Evolutionary conservation across 305 asterid species (phyloP), one percentile per base, ranked within the genome.

Genomic region (Ilex paraguariensis): DNA sequence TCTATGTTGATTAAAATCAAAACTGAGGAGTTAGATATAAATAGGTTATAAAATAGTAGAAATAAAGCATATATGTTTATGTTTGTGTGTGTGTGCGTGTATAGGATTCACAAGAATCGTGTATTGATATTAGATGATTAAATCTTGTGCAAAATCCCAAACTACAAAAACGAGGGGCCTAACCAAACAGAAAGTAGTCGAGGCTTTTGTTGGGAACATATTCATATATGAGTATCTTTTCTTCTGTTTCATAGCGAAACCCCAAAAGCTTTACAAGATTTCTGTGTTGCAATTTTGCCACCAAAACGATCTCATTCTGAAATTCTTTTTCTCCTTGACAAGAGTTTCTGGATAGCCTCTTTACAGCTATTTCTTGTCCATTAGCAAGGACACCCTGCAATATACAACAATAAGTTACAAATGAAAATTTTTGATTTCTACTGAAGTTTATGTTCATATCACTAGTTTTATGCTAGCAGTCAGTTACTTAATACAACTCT

Each of bases 221-320:
- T 50, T 50, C 54, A 50, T 50, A 50, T 50, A 50, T 15, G 54
- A 50, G 54, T 13, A 50, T 50, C 13, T 50, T 50, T 15, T 50
- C 54, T 15, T 50, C 54, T 12, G 54, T 10, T 50, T 50, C 42
- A 8, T 36, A 36, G 42, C 42, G 1, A 36, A 36, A 36, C 7
- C 42, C 42, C 90, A 86, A 48, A 76, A 83, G 75, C 11, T 77
- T 65, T 14, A 78, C 83, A 57, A 81, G 53, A 72, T 81, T 72
- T 56, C 76, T 70, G 13, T 83, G 90, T 11, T 78, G 80, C 68
- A 83, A 85, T 56, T 68, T 81, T 15, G 80, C 78, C 13, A 83
- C 59, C 17, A 81, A 62, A 15, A 56, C 0, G 0, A 78, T 74
- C 68, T 80, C 84, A 2, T 75, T 78, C 75, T 66, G 77, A 12